These are phyloP conservation scores for Yamadazyma dushanensis DNA, from an alignment of 1,139 yeast genomes.

Conservation along the genomic window DNA sequence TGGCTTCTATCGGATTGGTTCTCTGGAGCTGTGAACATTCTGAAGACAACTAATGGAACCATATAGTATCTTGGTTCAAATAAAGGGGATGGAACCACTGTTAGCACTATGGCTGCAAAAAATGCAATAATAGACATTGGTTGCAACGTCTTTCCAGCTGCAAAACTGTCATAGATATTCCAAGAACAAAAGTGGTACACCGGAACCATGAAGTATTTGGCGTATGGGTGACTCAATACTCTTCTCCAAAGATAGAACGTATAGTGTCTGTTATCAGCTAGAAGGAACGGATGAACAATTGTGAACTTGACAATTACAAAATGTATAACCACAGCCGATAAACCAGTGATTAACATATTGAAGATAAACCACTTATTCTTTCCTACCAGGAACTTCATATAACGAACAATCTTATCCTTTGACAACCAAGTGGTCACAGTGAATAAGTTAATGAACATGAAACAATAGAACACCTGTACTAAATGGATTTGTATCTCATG, in stretches of 20 bases:
- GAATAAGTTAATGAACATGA: conserved; percentile 58
- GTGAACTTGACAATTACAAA: conserved; percentile 60
- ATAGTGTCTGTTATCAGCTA: conserved; percentile 94
- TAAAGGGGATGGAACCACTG: conserved; percentile 84
- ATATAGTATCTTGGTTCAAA: conserved; percentile 94
- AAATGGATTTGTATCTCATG: conserved; percentile 72
- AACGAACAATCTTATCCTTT: conserved; percentile 31
- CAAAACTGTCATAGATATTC: conserved; percentile 33
- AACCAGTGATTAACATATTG: conserved; percentile 16
- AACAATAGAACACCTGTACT: conserved; percentile 81
- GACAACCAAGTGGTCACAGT: conserved; percentile 73
- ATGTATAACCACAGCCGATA: conserved; percentile 36
- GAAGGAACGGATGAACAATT: conserved; percentile 80
- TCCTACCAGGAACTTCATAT: conserved; percentile 29
- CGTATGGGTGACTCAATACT: conserved; percentile 46
- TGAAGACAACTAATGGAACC: conserved; percentile 74
- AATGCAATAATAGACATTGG: conserved; percentile 46
- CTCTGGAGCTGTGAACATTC: conserved; percentile 53
- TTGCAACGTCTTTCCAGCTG: conserved; percentile 17
- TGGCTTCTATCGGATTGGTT: conserved; percentile 33
- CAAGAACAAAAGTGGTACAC: conserved; percentile 71
- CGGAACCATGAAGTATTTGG: conserved; percentile 54
- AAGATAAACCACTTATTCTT: conserved; percentile 7
- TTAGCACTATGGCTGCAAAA: conserved; percentile 52
- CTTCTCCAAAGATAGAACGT: conserved; percentile 81